Base-by-base conservation (phyloP, 192 early-diverging fungal species). In the Dimargaris xerosporica region DNA sequence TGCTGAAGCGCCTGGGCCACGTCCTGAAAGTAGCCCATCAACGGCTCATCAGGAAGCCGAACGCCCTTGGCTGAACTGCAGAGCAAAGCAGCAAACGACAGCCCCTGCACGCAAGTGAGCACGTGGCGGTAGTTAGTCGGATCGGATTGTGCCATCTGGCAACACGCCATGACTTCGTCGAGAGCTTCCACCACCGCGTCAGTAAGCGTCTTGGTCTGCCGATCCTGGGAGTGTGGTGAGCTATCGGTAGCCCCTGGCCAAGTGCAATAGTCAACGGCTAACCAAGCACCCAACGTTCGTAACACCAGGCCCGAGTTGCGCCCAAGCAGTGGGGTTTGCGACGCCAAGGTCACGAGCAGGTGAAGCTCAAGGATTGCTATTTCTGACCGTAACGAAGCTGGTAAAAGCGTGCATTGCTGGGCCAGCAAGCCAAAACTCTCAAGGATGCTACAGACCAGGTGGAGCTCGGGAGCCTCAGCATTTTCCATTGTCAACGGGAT, bases 1-100 rank as follows among this genome's bases (percentile, higher is more conserved):
- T 39, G 12, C 21, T 43, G 58, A 30, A 60, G 26, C 16, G 58
- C 58, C 6, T 30, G 21, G n/a, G 39, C 43, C 5, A 60, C 43
- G 26, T 60, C 58, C 39, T 60, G 58, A 39, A 60, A 43, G 26
- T 60, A 60, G 16, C 43, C 34, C 58, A 60, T 3, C 39, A 60
- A 12, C 2, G n/a, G 39, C 4, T 60, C 58, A 39, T 16, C 26
- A 41, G 58, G 58, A 34, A 60, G n/a, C 5, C 5, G 5, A 44
- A 41, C 11, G 26, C 58, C 58, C 39, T 39, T 30, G n/a, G 43
- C 28, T 9, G 58, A 60, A 26, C 58, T 60, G 21, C 30, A 41
- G n/a, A 60, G 58, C 39, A 60, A 39, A 21, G 58, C 58, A 21
- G 58, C 58, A 43, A 60, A 60, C 6, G 58, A 60, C 2, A 60